A percentile compares a stretch with the other conserved stretches of the same genome.
Conservation (phyloP, 345 rosid species). For the Mangifera indica region DNA sequence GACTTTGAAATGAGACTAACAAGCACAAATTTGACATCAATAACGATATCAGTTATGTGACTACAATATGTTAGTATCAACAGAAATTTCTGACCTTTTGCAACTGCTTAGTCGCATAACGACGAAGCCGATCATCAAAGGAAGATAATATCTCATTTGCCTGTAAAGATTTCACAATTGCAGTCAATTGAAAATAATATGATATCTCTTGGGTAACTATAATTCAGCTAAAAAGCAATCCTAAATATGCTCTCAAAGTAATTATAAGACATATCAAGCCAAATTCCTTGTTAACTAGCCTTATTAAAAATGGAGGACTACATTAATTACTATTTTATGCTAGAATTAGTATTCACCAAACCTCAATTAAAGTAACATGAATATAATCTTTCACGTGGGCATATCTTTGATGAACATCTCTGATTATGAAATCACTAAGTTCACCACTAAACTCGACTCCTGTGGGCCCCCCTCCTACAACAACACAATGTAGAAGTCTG, state of each 20-base stretch:
- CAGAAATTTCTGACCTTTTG: conserved; percentile 52
- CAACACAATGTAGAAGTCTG: conserved; percentile 85
- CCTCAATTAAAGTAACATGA: conserved; percentile 94
- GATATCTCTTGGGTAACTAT: neutral
- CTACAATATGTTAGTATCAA: neutral
- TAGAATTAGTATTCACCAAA: conserved; percentile 29
- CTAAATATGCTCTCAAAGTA: neutral
- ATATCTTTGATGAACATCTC: conserved; percentile 83
- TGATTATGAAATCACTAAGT: conserved; percentile 85
- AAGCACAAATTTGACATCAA: neutral
- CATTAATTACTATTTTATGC: neutral
- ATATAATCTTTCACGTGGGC: conserved; percentile 83
- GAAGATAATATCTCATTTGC: conserved; percentile 94
- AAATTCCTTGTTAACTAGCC: neutral
- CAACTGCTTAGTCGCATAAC: conserved; percentile 87
- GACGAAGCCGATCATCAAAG: conserved; percentile 89
- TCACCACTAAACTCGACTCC: conserved; percentile 99
- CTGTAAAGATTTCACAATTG: conserved; percentile 32
- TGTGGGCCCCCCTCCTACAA: conserved; percentile 97
- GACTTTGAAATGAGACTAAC: neutral
- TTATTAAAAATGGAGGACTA: neutral
- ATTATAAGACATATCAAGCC: neutral
- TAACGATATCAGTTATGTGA: neutral
- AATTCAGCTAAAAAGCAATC: conserved; percentile 1
- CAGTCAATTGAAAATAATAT: neutral